Evolutionary conservation across 2,329 filamentous ascomycete genomes (phyloP), one percentile per base, ranked within the genome.

Genomic region (Ceratocystis variospora): DNA sequence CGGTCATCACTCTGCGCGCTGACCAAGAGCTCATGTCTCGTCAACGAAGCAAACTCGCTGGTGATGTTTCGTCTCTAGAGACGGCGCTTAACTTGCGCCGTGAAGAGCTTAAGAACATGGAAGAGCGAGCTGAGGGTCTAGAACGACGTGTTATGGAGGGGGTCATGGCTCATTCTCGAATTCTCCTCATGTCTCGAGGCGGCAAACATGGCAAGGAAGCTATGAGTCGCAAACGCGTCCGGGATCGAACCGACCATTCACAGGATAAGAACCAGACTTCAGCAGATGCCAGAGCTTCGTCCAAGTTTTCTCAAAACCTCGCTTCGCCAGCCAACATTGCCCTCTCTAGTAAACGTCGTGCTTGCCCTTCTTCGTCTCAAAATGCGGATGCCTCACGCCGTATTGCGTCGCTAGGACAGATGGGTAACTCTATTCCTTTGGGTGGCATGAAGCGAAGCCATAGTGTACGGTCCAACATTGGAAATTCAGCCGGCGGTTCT

Each of bases 121-220:
- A 97, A 74, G 79, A 83, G 10, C 88, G 93, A 69, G 94, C 93
- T 2, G 91, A 96, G 74, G 84, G 85, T 2, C 80, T 99, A 28
- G 94, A 99, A 77, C 88, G 92, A 64, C 87, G 94, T 31, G 96
- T 99, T 70, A 79, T 99, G 41, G 93, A 97, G 70, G 92, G 93
- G 31, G 90, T 97, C 69, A 95, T 99, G 77, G 92, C 97, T 71
- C 93, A 97, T 74, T 96, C 93, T 22, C 88, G 93, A 5, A 86
- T 93, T 31, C 81, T 96, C n/a, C 83, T 97, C 67, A 88, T 94
- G 79, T 80, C 85, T 70, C 87, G 89, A 77, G 77, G 75, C 70
- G 79, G 79, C 71, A 76, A 76, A 10, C 75, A 75, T 12, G 78
- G 79, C 61, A 75, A 75, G 5, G 82, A 84, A 64, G 76, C 78